Base-by-base conservation (phyloP, 345 rosid genomes). In the Pistacia integerrima region DNA sequence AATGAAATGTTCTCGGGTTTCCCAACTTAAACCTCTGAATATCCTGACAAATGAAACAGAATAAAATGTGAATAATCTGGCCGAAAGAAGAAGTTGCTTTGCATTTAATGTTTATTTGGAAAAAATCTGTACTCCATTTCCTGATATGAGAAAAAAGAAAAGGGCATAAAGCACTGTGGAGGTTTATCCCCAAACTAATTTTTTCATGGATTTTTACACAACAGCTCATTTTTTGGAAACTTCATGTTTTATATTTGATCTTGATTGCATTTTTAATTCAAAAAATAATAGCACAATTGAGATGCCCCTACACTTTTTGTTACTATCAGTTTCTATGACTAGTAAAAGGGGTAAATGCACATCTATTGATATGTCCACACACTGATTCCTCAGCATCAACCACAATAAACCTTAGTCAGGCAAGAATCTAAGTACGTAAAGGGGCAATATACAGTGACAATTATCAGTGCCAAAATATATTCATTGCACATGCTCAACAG, bases 1-100 rank as follows among this genome's bases (percentile, higher is more conserved):
- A 96, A 80, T 93, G 99, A 78, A 93, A 96, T 17, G 85, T 89
- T 79, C 90, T 92, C 11, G 98, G 94, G 75, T 90, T 87, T 64
- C 90, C 97, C 82, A 96, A 82, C 78, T 90, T 96, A 88, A 80
- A 96, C 86, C 41, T 89, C 81, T 86, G 85, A 86, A 88, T 80
- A 72, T 92, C 99, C 99, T 96, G 91, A 76, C 44, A 79, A 73
- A 67, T 70, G 74, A 79, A 66, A 80, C 58, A 8, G 48, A 63
- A 41, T 16, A 64, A 66, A 63, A 36, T 38, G 28, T 49, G 35
- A 55, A 74, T 38, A 55, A 55, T 46, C 66, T 8, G 12, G 33
- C 64, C 69, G 51, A 6, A 8, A 56, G 49, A 77, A 63, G 70
- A 56, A 12, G 25, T 58, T 63, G 18, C 22, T 20, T 46, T 2